These are phyloP conservation scores for Nephelium lappaceum DNA, from an alignment of 345 rosid genomes.

Conservation along the genomic window DNA sequence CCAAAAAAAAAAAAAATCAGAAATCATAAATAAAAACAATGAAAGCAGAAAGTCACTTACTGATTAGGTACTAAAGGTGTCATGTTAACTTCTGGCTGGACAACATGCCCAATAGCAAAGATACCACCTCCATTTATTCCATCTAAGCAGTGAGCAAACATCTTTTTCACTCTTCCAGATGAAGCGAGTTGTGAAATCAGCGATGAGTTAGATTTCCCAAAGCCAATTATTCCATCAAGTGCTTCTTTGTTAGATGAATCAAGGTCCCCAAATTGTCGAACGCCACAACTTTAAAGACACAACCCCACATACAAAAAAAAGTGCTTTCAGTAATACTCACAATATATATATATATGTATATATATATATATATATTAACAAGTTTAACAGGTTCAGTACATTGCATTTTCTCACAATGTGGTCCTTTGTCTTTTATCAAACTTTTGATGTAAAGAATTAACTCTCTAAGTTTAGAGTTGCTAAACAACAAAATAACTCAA, in stretches of 20 bases:
- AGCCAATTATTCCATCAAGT: slow-evolving; percentile 96
- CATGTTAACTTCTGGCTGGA: slow-evolving; percentile 90
- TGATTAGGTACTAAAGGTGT: slow-evolving; percentile 88
- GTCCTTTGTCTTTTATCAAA: neutral
- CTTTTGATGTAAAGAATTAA: neutral
- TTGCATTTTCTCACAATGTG: neutral
- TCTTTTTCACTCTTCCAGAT: slow-evolving; percentile 81
- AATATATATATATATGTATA: neutral
- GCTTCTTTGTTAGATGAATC: slow-evolving; percentile 82
- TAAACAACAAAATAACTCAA: neutral
- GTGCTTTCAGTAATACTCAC: neutral
- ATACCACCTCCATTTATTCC: slow-evolving; percentile 94
- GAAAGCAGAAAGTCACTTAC: slow-evolving; percentile 50
- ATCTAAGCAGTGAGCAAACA: slow-evolving; percentile 98
- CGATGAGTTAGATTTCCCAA: slow-evolving; percentile 92
- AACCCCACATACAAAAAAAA: slow-evolving; percentile 2
- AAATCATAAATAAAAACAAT: slow-evolving; percentile 15
- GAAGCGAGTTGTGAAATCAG: slow-evolving; percentile 93
- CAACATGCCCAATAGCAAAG: slow-evolving; percentile 96
- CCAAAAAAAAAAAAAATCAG: neutral
- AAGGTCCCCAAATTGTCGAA: slow-evolving; percentile 81
- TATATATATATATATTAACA: too few relatives aligned
- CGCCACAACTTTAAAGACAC: slow-evolving; percentile 68
- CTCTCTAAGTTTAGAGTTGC: neutral
- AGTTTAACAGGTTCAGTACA: neutral